These are phyloP conservation scores for Huntiella bhutanensis DNA, from an alignment of 2,329 filamentous ascomycete genomes.

Conservation along the genomic window DNA sequence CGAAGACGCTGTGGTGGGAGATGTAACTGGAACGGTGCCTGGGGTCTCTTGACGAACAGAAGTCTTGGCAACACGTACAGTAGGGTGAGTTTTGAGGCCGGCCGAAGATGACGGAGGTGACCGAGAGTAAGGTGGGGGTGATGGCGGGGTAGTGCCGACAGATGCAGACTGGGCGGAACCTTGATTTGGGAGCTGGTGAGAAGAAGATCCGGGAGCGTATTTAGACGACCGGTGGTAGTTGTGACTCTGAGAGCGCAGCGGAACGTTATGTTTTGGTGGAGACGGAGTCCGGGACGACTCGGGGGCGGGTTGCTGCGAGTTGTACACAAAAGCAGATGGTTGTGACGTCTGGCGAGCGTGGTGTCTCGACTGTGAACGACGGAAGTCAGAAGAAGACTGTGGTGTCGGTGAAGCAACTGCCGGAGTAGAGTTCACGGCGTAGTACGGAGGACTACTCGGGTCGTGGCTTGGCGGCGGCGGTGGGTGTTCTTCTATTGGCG, in stretches of 20 bases:
- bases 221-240: constrained; percentile 8
- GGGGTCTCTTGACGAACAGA: constrained; percentile 3
- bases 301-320: background rate
- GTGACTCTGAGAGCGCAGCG: constrained; percentile 10
- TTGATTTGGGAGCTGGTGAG: background rate
- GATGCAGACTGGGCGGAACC: background rate
- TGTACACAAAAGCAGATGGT: constrained; percentile 1
- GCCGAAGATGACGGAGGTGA: constrained; percentile 6
- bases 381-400: background rate
- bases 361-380: constrained; percentile 5
- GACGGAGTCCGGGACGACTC: constrained; percentile 8
- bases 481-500: background rate
- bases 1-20: constrained; percentile 2
- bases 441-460: constrained; percentile 1
- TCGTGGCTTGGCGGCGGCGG: constrained; percentile 6
- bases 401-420: background rate
- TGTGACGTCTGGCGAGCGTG: constrained; percentile 10
- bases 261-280: constrained; percentile 10
- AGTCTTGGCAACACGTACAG: constrained; percentile 5
- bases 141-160: constrained; percentile 1
- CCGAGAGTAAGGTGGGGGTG: constrained; percentile 8
- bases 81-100: constrained; percentile 3
- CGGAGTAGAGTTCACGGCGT: background rate
- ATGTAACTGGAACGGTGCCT: background rate
- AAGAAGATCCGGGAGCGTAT: background rate